Evolutionary conservation across 805 yeast species (phyloP).

Genomic region (Pichia sporocuriosa): DNA sequence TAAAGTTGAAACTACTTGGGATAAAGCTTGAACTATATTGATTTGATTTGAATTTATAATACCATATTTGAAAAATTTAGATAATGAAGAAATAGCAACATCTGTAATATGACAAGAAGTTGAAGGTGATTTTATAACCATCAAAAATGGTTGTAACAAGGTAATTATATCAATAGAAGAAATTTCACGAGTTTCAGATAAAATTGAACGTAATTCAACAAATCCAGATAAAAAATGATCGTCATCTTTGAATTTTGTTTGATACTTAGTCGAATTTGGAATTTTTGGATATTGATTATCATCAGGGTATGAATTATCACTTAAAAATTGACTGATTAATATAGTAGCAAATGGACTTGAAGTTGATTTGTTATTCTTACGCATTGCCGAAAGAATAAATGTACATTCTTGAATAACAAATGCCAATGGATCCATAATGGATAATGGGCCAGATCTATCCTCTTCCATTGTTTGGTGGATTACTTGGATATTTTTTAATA

Average conservation of each 20-base stretch:
- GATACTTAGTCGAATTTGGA: not conserved
- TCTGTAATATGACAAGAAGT: conserved; percentile 85
- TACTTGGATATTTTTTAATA: too few species aligned
- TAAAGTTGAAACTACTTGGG: conserved; percentile 64
- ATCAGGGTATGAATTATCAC: conserved; percentile 25
- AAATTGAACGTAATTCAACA: conserved; percentile 66
- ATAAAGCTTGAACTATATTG: conserved; percentile 50
- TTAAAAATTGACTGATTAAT: conserved; percentile 47
- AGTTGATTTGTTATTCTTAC: conserved; percentile 69
- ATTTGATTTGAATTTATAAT: conserved; percentile 52
- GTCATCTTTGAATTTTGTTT: conserved; percentile 29
- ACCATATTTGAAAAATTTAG: conserved; percentile 64
- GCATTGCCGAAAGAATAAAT: conserved; percentile 79
- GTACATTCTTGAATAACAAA: conserved; percentile 86
- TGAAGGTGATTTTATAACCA: conserved; percentile 74
- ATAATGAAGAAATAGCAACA: conserved; percentile 67
- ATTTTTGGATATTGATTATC: conserved; percentile 21
- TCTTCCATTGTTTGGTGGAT: not conserved
- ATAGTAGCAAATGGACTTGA: conserved; percentile 75
- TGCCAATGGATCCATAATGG: conserved; percentile 59
- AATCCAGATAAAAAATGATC: conserved; percentile 71
- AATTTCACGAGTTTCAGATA: conserved; percentile 48
- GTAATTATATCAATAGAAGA: conserved; percentile 62
- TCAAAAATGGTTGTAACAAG: conserved; percentile 77
- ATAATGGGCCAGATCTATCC: not conserved